Base-by-base conservation (phyloP, 129 eudicot genomes). In the Arctium lappa region DNA sequence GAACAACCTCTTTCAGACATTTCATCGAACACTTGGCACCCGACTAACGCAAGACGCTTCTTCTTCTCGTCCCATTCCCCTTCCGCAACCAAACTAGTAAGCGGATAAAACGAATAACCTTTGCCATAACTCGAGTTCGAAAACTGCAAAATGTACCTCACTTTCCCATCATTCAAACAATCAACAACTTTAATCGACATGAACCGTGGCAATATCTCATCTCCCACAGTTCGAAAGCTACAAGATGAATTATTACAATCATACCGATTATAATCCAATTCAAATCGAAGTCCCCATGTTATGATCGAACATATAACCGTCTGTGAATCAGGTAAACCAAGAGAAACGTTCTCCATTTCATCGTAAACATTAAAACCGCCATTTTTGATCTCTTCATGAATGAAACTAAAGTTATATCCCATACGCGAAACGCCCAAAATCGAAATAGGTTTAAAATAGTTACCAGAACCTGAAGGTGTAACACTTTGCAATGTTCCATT, bases 51-150 rank as follows among this genome's bases (percentile, higher is more conserved):
- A 74, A 93, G 80, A 42, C 86, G 90, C 68, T 78, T 95, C 65
- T 84, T 90, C 81, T 85, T 77, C 82, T n/a, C 50, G 85, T 95
- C 86, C 99, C 99, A 95, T 36, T 27, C 84, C 82, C 99, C 99
- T 86, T 95, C 99, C 38, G 91, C 92, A 82, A 95, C 88, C 82
- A 95, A 71, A 4, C 89, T 85, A 69, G 85, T 75, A 76, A 77
- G 85, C 6, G 97, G 97, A 75, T 91, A 81, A 84, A 91, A 86
- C 0, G 90, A 84, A 69, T 78, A 86, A 6, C 75, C 83, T 44
- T 85, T 86, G 71, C 72, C 86, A 42, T 29, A 66, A 31, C 83
- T 91, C 12, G 79, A 56, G 73, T 93, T 87, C 22, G 83, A 85
- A 68, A 93, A 89, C 79, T 77, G 85, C 78, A 95, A 78, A 88